Evolutionary conservation across 2,329 filamentous ascomycete species (phyloP).

Genomic region (Amylocarpus encephaloides): DNA sequence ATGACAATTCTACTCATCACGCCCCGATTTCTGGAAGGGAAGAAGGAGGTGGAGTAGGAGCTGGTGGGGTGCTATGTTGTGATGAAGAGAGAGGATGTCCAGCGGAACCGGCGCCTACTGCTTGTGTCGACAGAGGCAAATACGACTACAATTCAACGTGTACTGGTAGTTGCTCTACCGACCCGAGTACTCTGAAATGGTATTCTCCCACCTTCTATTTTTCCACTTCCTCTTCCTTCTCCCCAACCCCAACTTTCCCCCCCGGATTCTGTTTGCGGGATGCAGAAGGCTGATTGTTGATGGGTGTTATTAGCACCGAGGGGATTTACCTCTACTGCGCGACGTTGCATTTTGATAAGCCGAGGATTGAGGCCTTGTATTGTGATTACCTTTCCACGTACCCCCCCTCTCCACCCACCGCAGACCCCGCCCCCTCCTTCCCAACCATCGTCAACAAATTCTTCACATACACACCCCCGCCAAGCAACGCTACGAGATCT

Average conservation of each 20-base stretch:
- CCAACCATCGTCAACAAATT: not conserved
- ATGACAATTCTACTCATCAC: not conserved
- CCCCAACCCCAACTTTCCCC: not conserved
- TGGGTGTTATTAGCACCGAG: conserved; percentile 11
- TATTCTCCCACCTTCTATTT: not conserved
- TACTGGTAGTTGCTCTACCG: conserved; percentile 12
- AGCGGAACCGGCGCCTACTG: conserved; percentile 14
- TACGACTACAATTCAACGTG: conserved; percentile 15
- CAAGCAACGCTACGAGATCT: not conserved
- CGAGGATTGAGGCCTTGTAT: conserved; percentile 13
- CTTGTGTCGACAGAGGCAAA: conserved; percentile 15
- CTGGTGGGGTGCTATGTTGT: conserved; percentile 17
- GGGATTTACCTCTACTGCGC: conserved; percentile 20
- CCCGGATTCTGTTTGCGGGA: not conserved
- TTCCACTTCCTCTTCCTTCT: not conserved
- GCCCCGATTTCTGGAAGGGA: no score
- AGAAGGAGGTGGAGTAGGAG: not conserved
- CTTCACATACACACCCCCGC: not conserved
- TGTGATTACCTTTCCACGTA: conserved; percentile 18
- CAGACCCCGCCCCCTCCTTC: conserved; percentile 2
- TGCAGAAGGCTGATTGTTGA: not conserved
- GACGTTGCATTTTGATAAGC: conserved; percentile 12
- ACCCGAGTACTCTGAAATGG: conserved; percentile 18
- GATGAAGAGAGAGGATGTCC: conserved; percentile 16
- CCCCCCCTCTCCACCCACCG: conserved; percentile 1